A percentile compares a stretch with the other conserved stretches of the same genome.
Evolutionary conservation across 192 early-diverging fungal species (phyloP).

Genomic region (Allomyces javanicus): DNA sequence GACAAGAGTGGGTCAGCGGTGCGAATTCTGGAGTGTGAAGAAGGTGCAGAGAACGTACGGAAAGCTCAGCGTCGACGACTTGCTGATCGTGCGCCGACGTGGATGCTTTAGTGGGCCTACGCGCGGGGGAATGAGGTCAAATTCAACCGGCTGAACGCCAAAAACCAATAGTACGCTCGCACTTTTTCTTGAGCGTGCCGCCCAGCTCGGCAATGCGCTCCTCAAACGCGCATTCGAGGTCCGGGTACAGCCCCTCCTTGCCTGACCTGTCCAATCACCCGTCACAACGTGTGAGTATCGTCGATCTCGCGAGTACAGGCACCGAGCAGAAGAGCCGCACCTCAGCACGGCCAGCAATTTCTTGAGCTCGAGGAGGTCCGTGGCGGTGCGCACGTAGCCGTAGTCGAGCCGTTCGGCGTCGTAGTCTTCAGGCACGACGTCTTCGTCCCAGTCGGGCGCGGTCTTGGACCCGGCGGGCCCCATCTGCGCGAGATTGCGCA

Average conservation of each 20-base stretch:
- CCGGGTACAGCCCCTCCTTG: background rate
- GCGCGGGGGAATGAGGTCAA: background rate
- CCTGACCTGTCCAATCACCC: background rate
- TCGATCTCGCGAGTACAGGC: no score
- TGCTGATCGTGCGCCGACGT: no score
- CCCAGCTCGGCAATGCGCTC: background rate
- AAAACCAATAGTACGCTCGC: background rate
- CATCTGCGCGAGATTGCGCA: background rate
- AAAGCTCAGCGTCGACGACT: no score
- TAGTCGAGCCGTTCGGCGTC: background rate
- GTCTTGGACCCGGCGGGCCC: background rate
- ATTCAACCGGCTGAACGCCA: background rate
- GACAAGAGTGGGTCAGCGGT: background rate
- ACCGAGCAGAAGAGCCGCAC: background rate
- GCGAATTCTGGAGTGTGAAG: background rate
- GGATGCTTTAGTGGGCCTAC: no score
- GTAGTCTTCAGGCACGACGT: background rate
- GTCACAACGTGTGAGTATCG: no score
- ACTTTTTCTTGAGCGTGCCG: background rate
- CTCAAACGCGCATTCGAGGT: background rate
- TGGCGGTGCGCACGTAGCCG: background rate
- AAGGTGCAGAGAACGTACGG: no score
- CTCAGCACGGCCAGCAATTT: background rate
- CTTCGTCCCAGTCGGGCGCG: background rate
- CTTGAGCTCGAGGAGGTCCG: background rate